phyloP scores from a whole-genome alignment of 73 alveolate genomes.

The Tetrahymena borealis region DNA sequence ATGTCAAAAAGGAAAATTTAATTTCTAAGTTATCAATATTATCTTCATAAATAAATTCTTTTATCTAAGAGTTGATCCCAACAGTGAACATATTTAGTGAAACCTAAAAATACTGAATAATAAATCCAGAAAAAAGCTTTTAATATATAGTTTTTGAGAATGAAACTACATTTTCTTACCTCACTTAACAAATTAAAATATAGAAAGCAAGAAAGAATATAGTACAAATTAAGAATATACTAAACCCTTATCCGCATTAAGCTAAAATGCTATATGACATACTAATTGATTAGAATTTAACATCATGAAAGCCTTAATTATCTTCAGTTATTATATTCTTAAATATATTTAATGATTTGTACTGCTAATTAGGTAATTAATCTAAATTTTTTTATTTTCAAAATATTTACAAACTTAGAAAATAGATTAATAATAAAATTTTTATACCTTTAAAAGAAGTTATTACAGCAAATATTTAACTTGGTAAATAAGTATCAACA shows the following conservation, averaged over 20 bases:
- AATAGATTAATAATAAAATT: neutral
- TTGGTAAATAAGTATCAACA: neutral
- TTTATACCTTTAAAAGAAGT: neutral
- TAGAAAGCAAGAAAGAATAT: neutral
- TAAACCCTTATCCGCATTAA: neutral
- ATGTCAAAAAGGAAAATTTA: neutral
- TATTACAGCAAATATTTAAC: neutral
- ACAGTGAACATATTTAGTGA: neutral
- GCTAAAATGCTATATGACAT: neutral
- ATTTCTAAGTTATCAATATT: neutral
- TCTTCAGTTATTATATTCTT: neutral
- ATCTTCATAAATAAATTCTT: neutral
- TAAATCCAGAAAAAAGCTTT: neutral
- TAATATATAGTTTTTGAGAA: neutral
- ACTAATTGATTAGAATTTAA: neutral
- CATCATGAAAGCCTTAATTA: neutral
- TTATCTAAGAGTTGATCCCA: neutral
- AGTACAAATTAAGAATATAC: neutral
- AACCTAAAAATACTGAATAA: neutral
- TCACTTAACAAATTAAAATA: neutral
- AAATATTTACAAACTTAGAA: neutral
- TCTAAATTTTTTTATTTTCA: neutral
- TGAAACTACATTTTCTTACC: neutral
- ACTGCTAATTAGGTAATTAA: neutral
- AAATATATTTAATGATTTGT: neutral